A percentile compares a stretch with the other conserved stretches of the same genome.
Evolutionary conservation across 768 basidiomycete genomes (phyloP).

Genomic region (Phylloporus rhodoxanthus): DNA sequence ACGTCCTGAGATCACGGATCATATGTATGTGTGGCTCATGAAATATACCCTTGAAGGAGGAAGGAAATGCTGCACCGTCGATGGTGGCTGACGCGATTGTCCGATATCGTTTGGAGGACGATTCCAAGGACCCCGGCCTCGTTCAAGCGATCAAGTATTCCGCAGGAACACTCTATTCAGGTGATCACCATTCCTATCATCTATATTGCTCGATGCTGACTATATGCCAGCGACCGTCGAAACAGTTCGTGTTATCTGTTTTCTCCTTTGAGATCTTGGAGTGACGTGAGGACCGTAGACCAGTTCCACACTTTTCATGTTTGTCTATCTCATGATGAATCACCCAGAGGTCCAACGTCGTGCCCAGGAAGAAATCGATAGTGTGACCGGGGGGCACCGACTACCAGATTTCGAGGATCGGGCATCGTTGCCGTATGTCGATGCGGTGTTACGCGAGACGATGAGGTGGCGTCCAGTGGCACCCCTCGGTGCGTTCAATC

Average conservation of each 20-base stretch:
- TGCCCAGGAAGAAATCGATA: conserved; percentile 32
- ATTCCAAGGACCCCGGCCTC: conserved; percentile 7
- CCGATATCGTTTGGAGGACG: conserved; percentile 1
- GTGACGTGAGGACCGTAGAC: conserved; percentile 17
- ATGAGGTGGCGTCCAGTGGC: conserved; percentile 26
- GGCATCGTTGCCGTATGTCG: conserved; percentile 28
- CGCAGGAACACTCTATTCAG: conserved; percentile 15
- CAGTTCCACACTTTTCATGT: conserved; percentile 16
- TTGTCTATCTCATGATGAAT: conserved; percentile 28
- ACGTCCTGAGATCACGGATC: neutral
- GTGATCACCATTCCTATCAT: conserved; percentile 4
- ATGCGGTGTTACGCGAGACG: conserved; percentile 31
- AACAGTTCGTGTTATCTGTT: conserved; percentile 21
- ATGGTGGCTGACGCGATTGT: conserved; percentile 16
- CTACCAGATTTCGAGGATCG: conserved; percentile 31
- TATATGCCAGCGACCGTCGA: conserved; percentile 24
- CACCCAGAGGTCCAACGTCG: conserved; percentile 25
- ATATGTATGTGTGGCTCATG: neutral
- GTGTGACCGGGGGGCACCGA: conserved; percentile 22
- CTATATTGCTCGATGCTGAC: neutral
- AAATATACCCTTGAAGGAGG: neutral
- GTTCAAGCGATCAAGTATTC: conserved; percentile 15
- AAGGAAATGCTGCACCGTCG: conserved; percentile 7
- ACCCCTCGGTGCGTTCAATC: conserved; percentile 18
- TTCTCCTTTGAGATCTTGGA: neutral